Evolutionary conservation across 164 flowering plant genomes (phyloP).

Genomic region (Vitis rotundifolia): DNA sequence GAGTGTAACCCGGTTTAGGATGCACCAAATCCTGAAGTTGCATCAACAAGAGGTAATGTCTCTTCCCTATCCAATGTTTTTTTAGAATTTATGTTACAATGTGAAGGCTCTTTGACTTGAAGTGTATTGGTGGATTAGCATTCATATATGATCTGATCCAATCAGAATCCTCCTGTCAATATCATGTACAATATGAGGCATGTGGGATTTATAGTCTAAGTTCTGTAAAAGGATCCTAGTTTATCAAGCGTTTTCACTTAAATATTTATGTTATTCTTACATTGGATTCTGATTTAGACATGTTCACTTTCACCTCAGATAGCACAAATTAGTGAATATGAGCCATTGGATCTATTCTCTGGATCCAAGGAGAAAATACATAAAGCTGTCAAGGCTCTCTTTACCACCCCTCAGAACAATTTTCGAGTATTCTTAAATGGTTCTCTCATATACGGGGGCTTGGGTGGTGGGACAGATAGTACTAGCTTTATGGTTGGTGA

Average conservation of each 20-base stretch:
- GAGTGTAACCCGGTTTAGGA: conserved; percentile 58
- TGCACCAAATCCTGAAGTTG: conserved; percentile 89
- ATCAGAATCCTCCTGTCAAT: neutral
- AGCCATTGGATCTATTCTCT: conserved; percentile 88
- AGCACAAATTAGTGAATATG: conserved; percentile 68
- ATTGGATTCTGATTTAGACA: neutral
- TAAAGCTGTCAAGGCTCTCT: conserved; percentile 70
- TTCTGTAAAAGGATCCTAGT: neutral
- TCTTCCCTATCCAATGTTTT: neutral
- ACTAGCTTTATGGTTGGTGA: conserved; percentile 27
- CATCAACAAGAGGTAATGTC: conserved; percentile 63
- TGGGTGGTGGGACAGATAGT: conserved; percentile 51
- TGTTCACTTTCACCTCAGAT: conserved; percentile 46
- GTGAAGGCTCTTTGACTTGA: neutral
- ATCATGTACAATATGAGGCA: no score
- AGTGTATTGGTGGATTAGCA: neutral
- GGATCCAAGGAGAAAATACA: conserved; percentile 62
- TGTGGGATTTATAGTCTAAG: neutral
- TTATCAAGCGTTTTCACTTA: no score
- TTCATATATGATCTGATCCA: neutral
- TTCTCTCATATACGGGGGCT: conserved; percentile 66
- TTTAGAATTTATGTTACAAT: no score
- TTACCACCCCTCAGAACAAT: conserved; percentile 82
- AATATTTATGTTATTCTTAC: neutral
- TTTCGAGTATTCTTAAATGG: conserved; percentile 86